Conservation (phyloP, 2,329 filamentous ascomycete species). For the Dactylellina drechsleri region DNA sequence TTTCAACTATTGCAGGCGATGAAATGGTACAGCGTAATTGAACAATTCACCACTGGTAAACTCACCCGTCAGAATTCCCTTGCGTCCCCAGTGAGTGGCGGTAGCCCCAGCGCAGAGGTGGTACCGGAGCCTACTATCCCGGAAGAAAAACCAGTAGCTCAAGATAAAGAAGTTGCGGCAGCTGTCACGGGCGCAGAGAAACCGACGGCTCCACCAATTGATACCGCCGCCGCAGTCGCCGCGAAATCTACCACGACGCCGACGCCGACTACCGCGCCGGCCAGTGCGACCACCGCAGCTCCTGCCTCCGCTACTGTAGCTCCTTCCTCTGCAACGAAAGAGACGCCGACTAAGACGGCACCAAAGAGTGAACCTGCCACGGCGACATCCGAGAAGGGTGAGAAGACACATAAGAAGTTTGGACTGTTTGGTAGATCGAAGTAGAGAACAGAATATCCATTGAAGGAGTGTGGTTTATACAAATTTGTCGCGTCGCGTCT, state of each 20-base stretch:
- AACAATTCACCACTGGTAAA: conserved; percentile 54
- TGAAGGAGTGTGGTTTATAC: no score
- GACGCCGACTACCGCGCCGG: conserved; percentile 2
- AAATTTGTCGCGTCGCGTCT: no score
- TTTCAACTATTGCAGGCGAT: conserved; percentile 44
- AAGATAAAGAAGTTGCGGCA: conserved; percentile 26
- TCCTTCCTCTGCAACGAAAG: conserved; percentile 13
- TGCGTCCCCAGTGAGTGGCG: neutral
- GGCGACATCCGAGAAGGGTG: conserved; percentile 29
- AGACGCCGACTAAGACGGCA: neutral
- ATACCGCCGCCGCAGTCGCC: conserved; percentile 25
- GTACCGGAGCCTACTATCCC: conserved; percentile 30
- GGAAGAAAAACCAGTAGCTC: conserved; percentile 38
- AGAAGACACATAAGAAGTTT: conserved; percentile 48
- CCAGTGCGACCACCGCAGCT: conserved; percentile 7
- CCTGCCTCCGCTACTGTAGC: neutral
- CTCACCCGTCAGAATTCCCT: conserved; percentile 51
- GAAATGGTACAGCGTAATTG: conserved; percentile 56
- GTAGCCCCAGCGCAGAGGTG: conserved; percentile 11
- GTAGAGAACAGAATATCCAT: neutral
- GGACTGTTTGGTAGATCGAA: conserved; percentile 35
- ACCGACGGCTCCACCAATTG: conserved; percentile 34
- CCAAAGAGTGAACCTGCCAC: conserved; percentile 33
- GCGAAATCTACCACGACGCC: neutral
- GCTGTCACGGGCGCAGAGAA: conserved; percentile 19